Percentiles rank a stretch among this genome's conserved stretches.
Conservation (phyloP, 768 basidiomycete species). For the Crassisporium funariophilum region DNA sequence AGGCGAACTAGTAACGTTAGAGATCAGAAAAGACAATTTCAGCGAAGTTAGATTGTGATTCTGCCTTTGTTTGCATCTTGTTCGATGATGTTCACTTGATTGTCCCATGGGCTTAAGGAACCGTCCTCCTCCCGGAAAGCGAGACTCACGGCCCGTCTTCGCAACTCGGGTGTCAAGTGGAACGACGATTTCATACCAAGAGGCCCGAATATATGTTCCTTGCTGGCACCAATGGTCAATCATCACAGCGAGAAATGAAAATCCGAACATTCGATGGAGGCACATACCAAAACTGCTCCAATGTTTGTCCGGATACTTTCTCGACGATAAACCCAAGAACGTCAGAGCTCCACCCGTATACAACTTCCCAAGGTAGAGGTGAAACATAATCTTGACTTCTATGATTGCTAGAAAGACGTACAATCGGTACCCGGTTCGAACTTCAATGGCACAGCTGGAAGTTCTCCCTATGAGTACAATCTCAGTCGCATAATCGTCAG, state of each 20-base stretch:
- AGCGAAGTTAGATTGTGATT: too few relatives aligned
- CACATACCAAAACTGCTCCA: conserved; percentile 34
- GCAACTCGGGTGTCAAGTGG: conserved; percentile 28
- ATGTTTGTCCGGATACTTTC: conserved; percentile 25
- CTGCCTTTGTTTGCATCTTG: conserved; percentile 29
- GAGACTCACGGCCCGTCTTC: conserved; percentile 22
- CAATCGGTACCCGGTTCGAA: conserved; percentile 37
- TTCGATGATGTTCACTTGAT: conserved; percentile 28
- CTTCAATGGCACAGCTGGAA: conserved; percentile 29
- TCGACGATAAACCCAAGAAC: conserved; percentile 33
- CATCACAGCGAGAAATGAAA: not conserved
- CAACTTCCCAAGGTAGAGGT: conserved; percentile 18
- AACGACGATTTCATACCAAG: conserved; percentile 34
- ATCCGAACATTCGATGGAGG: not conserved
- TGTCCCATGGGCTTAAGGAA: conserved; percentile 20
- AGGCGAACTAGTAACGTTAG: conserved; percentile 19
- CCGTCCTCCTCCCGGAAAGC: conserved; percentile 22
- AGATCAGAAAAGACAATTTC: not conserved
- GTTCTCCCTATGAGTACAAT: conserved; percentile 19
- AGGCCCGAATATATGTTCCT: conserved; percentile 33
- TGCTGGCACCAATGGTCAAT: conserved; percentile 14
- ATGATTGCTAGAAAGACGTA: conserved; percentile 5
- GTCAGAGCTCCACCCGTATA: conserved; percentile 35
- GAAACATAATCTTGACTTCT: not conserved
- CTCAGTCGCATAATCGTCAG: not conserved